These are phyloP conservation scores for Komagataella kurtzmanii DNA, from an alignment of 805 yeast species.

Conservation along the genomic window DNA sequence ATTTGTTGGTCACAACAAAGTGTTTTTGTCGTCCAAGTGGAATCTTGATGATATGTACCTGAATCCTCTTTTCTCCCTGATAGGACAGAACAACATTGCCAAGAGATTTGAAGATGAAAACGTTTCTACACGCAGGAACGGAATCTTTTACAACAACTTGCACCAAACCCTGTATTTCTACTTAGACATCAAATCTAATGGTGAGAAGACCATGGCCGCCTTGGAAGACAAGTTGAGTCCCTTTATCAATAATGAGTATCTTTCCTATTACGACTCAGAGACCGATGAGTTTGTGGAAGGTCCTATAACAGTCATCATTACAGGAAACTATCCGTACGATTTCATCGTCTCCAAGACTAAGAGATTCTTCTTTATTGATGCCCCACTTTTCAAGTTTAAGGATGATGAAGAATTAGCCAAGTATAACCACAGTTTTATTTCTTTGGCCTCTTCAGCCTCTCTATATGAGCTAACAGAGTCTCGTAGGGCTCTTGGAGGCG, in stretches of 20 bases:
- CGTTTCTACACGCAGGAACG: slow-evolving; percentile 10
- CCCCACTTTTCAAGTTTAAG: slow-evolving; percentile 22
- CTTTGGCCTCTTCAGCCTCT: slow-evolving; percentile 12
- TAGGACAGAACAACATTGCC: slow-evolving; percentile 30
- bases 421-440: slow-evolving; percentile 9
- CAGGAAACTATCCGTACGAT: slow-evolving; percentile 49
- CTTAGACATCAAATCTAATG: slow-evolving; percentile 46
- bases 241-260: slow-evolving; percentile 31
- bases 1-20: slow-evolving; percentile 52
- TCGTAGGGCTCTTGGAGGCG: slow-evolving; percentile 4
- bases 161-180: slow-evolving; percentile 39
- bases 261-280: slow-evolving; percentile 31
- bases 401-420: slow-evolving; percentile 6
- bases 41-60: slow-evolving; percentile 40
- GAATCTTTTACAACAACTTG: slow-evolving; percentile 29
- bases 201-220: slow-evolving; percentile 24
- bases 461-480: slow-evolving; percentile 9
- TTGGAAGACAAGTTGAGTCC: slow-evolving; percentile 30
- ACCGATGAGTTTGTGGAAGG: slow-evolving; percentile 24
- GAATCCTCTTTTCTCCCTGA: slow-evolving; percentile 31
- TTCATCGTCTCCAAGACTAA: slow-evolving; percentile 12
- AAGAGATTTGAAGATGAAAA: neutral
- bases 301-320: slow-evolving; percentile 47
- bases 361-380: slow-evolving; percentile 35
- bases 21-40: slow-evolving; percentile 23